Evolutionary conservation across 306 rosid species (phyloP).

Genomic region (Malus sylvestris): DNA sequence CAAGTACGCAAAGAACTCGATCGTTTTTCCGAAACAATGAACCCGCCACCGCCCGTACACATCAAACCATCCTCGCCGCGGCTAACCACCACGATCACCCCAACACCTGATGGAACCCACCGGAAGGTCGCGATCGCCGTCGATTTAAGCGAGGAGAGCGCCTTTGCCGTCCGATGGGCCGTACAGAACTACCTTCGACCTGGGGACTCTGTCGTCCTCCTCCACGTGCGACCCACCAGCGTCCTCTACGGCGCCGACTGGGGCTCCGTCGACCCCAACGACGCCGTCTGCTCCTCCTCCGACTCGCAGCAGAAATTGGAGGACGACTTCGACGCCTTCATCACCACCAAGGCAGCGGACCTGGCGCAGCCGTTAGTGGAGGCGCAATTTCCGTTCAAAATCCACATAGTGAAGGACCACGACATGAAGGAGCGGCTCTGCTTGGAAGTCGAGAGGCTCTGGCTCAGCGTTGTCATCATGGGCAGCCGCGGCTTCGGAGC

Average conservation of each 20-base stretch:
- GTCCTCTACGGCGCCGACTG: conserved; percentile 94
- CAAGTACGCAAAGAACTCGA: neutral
- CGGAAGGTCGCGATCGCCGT: conserved; percentile 94
- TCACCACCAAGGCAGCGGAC: conserved; percentile 53
- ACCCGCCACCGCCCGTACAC: conserved; percentile 9
- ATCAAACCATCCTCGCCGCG: conserved; percentile 19
- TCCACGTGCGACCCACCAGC: conserved; percentile 80
- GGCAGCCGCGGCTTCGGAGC: conserved; percentile 92
- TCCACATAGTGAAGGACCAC: conserved; percentile 88
- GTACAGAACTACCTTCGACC: conserved; percentile 85
- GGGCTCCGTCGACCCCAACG: conserved; percentile 42
- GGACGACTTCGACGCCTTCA: conserved; percentile 69
- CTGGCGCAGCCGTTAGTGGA: conserved; percentile 64
- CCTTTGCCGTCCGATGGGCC: conserved; percentile 85
- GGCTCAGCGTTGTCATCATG: conserved; percentile 86
- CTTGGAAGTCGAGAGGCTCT: conserved; percentile 86
- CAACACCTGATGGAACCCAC: conserved; percentile 27
- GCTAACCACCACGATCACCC: neutral
- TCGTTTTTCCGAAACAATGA: conserved; percentile 6
- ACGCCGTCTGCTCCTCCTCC: neutral
- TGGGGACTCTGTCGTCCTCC: conserved; percentile 71
- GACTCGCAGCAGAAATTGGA: conserved; percentile 53
- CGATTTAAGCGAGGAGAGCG: conserved; percentile 90
- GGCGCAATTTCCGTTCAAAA: conserved; percentile 62
- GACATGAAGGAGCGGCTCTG: conserved; percentile 93